Percentiles rank a stretch among this genome's conserved stretches.
phyloP scores from a whole-genome alignment of 371 early-diverging fungal species.

The Blakeslea trispora region DNA sequence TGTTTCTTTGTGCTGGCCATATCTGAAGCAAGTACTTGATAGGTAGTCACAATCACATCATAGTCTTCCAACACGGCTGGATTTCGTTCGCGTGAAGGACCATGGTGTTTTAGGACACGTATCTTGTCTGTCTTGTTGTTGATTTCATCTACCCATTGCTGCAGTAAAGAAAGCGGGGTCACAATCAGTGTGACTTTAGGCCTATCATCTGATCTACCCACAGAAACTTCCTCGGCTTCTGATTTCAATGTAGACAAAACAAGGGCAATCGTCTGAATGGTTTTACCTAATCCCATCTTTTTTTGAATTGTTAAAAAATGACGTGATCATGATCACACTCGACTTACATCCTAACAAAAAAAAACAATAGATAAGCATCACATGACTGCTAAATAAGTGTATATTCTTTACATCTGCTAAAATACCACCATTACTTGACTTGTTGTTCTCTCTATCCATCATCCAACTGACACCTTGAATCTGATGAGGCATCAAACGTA shows the following conservation, averaged over 20 bases:
- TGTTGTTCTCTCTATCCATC: constrained; percentile 47
- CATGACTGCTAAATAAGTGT: no score
- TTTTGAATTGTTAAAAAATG: background rate
- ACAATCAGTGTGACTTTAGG: constrained; percentile 62
- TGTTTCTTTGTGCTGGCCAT: constrained; percentile 21
- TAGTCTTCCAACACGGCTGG: constrained; percentile 47
- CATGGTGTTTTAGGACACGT: constrained; percentile 65
- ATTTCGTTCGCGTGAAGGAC: constrained; percentile 42
- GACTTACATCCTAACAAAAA: constrained; percentile 39
- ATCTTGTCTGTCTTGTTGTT: constrained; percentile 53
- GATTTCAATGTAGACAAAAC: constrained; percentile 48
- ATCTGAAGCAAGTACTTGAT: constrained; percentile 62
- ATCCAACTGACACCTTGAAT: constrained; percentile 48
- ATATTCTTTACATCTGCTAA: constrained; percentile 69
- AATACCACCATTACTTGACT: constrained; percentile 68
- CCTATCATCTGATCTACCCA: constrained; percentile 14
- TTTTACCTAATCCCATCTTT: constrained; percentile 90
- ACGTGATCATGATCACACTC: background rate
- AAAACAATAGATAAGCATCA: no score
- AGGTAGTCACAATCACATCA: constrained; percentile 77
- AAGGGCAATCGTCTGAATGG: constrained; percentile 81
- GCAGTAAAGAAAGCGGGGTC: constrained; percentile 64
- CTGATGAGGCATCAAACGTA: constrained; percentile 45
- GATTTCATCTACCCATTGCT: constrained; percentile 72
- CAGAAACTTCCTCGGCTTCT: constrained; percentile 21